A percentile compares a stretch with the other conserved stretches of the same genome.
phyloP scores from a whole-genome alignment of 805 yeast genomes.

The Candida stauntonica region DNA sequence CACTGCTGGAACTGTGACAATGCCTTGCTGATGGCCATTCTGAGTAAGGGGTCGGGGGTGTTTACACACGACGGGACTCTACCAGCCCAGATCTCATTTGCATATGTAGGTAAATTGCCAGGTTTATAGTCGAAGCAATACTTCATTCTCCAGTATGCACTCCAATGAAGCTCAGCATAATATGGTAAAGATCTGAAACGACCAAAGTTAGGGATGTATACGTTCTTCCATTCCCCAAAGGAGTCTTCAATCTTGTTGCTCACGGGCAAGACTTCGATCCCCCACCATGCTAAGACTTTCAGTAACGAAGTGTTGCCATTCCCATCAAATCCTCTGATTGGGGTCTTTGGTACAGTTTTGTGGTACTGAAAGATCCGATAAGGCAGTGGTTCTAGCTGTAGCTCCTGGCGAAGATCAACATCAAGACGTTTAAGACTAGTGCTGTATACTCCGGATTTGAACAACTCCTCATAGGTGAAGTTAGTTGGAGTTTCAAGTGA shows the following conservation, averaged over 20 bases:
- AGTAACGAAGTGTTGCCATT: conserved; percentile 32
- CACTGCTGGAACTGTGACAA: conserved; percentile 23
- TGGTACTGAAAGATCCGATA: conserved; percentile 14
- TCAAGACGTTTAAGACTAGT: conserved; percentile 16
- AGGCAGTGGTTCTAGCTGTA: conserved; percentile 3
- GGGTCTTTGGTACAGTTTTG: conserved; percentile 20
- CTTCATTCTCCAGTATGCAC: conserved; percentile 52
- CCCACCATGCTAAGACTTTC: conserved; percentile 50
- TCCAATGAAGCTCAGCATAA: conserved; percentile 54
- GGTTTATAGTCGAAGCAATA: conserved; percentile 44
- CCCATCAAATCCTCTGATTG: conserved; percentile 33
- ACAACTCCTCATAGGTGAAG: conserved; percentile 12
- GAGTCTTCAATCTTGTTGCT: conserved; percentile 45
- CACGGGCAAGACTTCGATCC: conserved; percentile 55
- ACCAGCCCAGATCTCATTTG: conserved; percentile 23
- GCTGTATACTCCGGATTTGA: conserved; percentile 16
- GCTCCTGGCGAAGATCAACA: conserved; percentile 5
- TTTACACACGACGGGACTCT: conserved; percentile 3
- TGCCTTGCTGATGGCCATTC: conserved; percentile 12
- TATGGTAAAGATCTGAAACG: conserved; percentile 45
- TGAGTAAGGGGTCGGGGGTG: conserved; percentile 11
- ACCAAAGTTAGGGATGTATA: conserved; percentile 55
- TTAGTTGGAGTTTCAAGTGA: conserved; percentile 14
- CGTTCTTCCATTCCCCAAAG: conserved; percentile 46
- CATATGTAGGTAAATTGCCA: conserved; percentile 37